phyloP scores from a whole-genome alignment of 495 filamentous ascomycete species.

The Lichenothelia convexa region DNA sequence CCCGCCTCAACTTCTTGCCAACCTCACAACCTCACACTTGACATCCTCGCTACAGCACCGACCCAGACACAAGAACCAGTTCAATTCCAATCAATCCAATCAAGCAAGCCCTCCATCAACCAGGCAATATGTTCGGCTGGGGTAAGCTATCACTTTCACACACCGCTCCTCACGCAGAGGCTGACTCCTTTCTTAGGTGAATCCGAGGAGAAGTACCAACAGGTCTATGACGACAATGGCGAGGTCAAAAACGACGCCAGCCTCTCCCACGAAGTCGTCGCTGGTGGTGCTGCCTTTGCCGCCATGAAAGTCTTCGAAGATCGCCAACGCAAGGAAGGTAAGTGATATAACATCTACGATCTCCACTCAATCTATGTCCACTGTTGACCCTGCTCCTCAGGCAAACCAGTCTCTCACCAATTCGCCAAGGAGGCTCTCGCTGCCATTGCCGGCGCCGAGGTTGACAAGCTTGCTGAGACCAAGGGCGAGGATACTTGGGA shows the following conservation, averaged over 20 bases:
- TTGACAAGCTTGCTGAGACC: constrained; percentile 64
- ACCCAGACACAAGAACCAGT: too few species aligned
- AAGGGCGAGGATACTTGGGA: constrained; percentile 58
- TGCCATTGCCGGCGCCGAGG: constrained; percentile 51
- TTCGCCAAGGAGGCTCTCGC: constrained; percentile 64
- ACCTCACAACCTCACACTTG: too few species aligned
- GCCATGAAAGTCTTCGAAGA: constrained; percentile 70
- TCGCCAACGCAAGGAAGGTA: constrained; percentile 51
- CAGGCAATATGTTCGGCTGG: constrained; percentile 21
- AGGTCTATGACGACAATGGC: constrained; percentile 34
- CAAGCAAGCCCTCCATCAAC: not conserved
- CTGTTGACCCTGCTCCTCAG: constrained; percentile 19
- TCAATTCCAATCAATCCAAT: too few species aligned
- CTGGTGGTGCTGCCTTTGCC: constrained; percentile 60
- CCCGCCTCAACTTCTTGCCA: too few species aligned
- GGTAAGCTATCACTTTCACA: constrained; percentile 7
- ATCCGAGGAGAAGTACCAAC: constrained; percentile 32
- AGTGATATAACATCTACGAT: not conserved
- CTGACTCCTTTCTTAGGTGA: constrained; percentile 11
- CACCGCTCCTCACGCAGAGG: not conserved
- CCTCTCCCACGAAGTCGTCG: constrained; percentile 55
- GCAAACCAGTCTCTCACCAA: constrained; percentile 49
- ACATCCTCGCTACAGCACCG: too few species aligned
- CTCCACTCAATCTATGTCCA: not conserved
- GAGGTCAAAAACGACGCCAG: constrained; percentile 33